Percentiles rank a stretch among this genome's conserved stretches.
Conservation (phyloP, 2,329 filamentous ascomycete genomes). For the Cladorrhinum sp. region DNA sequence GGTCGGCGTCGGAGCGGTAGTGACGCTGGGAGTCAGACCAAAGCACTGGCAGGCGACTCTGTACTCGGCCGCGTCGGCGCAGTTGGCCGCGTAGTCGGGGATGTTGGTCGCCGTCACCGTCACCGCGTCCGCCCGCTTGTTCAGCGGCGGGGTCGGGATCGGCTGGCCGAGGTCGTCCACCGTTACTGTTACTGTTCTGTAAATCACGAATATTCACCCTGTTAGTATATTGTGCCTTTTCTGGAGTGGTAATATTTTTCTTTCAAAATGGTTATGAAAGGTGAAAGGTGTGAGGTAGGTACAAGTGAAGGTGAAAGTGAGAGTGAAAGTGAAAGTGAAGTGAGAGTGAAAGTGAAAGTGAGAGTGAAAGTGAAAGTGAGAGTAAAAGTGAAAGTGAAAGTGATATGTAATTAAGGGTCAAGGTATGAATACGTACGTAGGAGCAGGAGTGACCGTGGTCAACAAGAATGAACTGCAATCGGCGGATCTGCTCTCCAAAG, state of each 20-base stretch:
- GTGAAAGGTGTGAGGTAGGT: too few species aligned
- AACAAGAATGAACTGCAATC: conserved; percentile 42
- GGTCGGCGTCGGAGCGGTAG: conserved; percentile 39
- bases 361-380: background rate
- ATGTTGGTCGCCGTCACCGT: conserved; percentile 34
- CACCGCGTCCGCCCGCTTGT: conserved; percentile 32
- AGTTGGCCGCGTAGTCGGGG: conserved; percentile 42
- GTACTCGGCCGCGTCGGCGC: conserved; percentile 35
- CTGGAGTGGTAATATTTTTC: too few species aligned
- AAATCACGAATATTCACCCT: too few species aligned
- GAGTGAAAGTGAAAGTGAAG: background rate
- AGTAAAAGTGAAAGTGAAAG: too few species aligned
- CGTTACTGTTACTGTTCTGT: conserved; percentile 40
- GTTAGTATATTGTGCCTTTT: too few species aligned
- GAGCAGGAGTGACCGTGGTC: conserved; percentile 39
- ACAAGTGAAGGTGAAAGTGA: background rate
- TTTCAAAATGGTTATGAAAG: too few species aligned
- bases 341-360: too few species aligned
- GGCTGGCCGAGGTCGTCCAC: conserved; percentile 24
- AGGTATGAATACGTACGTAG: conserved; percentile 37
- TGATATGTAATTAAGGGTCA: too few species aligned
- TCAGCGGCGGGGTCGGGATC: conserved; percentile 20
- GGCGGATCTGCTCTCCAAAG: conserved; percentile 36
- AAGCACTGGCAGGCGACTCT: conserved; percentile 45
- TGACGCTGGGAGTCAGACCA: conserved; percentile 40